Base-by-base conservation (phyloP, 352 stramenopile species). In the Phytopythium kandeliae region DNA sequence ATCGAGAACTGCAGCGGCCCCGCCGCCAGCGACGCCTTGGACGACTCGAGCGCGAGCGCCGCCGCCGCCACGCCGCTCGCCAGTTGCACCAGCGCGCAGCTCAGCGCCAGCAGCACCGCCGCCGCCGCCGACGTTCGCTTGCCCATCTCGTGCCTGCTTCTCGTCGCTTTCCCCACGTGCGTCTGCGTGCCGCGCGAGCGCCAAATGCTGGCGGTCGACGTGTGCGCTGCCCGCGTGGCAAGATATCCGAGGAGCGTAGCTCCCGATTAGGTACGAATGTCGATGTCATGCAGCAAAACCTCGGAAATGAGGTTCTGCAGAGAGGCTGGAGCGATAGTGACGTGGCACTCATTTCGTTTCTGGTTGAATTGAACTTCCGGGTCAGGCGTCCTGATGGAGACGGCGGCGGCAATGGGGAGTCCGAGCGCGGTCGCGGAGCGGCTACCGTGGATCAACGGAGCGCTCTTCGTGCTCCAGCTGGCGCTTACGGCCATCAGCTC, bases 361-460 rank as follows among this genome's bases (percentile, higher is more conserved):
- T 40, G 21, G 35, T 40, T 40, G 17, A 40, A 21, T 17, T 11
- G 2, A 9, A 12, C 5, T n/a, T n/a, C n/a, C n/a, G n/a, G n/a
- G n/a, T n/a, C n/a, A n/a, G n/a, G n/a, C 31, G 3, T 3, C 4
- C 16, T 13, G n/a, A n/a, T n/a, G n/a, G n/a, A n/a, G 37, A 9
- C 26, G 37, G 24, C 13, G 38, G 38, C 24, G 21, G 12, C 4
- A 3, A n/a, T 31, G 12, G 40, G 10, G 17, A 22, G 13, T 19
- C 31, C 17, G 22, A 44, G 40, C 21, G n/a, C 15, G 45, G 19
- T 51, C 17, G 33, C 15, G 12, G 21, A 17, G 35, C 28, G 19
- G 45, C 63, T 86, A 33, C 57, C 78, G 38, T 75, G 59, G 60
- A 38, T 80, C 4, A 89, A 89, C 41, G 69, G 57, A n/a, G 60